A percentile compares a stretch with the other conserved stretches of the same genome.
Evolutionary conservation across 495 filamentous ascomycete species (phyloP).

Genomic region (Talaromyces nanjingensis): DNA sequence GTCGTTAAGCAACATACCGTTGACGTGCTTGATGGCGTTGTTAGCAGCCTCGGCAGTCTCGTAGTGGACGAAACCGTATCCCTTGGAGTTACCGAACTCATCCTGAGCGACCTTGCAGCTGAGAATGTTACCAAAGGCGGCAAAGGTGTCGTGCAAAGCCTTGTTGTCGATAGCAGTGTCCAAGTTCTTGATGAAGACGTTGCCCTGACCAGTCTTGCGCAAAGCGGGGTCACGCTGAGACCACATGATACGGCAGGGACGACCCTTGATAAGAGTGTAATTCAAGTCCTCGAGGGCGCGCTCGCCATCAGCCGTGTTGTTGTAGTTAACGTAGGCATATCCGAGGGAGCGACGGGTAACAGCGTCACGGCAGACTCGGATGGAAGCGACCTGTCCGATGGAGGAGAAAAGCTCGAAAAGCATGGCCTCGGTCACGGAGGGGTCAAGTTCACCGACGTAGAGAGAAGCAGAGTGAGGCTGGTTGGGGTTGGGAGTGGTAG

Average conservation of each 20-base stretch:
- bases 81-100: conserved; percentile 91
- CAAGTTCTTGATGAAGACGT: conserved; percentile 99
- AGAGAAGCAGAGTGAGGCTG: conserved; percentile 93
- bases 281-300: conserved; percentile 98
- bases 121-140: conserved; percentile 97
- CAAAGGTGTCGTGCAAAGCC: conserved; percentile 98
- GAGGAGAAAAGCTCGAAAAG: conserved; percentile 99
- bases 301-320: conserved; percentile 92
- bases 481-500: conserved; percentile 57
- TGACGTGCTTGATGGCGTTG: conserved; percentile 98
- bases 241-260: conserved; percentile 99
- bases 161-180: conserved; percentile 99
- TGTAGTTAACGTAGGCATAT: conserved; percentile 99
- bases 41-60: conserved; percentile 96
- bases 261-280: conserved; percentile 98
- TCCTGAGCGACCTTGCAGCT: conserved; percentile 99
- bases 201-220: conserved; percentile 98
- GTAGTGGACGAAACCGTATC: conserved; percentile 99
- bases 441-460: conserved; percentile 97
- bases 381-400: conserved; percentile 97
- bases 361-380: conserved; percentile 98
- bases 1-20: conserved; percentile 99
- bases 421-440: conserved; percentile 98
- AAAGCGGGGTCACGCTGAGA: conserved; percentile 98
- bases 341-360: conserved; percentile 98